These are phyloP conservation scores for Phytophthora sansomeana DNA, from an alignment of 352 stramenopile genomes.

Conservation along the genomic window DNA sequence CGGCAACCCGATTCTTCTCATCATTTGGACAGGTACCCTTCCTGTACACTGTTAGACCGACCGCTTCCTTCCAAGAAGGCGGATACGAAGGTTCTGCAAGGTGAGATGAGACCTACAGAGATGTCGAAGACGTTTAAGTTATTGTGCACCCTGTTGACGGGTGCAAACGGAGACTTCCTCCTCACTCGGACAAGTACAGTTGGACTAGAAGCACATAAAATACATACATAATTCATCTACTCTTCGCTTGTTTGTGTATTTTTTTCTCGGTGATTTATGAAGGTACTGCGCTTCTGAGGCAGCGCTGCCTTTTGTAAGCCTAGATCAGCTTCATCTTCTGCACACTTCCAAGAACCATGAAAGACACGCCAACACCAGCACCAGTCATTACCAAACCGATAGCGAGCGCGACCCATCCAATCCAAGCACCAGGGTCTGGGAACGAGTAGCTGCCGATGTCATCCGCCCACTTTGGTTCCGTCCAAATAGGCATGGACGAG, in stretches of 20 bases:
- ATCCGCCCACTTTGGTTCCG: constrained; percentile 69
- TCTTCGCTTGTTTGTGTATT: constrained; percentile 24
- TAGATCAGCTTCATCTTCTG: constrained; percentile 90
- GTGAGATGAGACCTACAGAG: neutral
- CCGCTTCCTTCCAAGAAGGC: neutral
- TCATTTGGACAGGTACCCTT: neutral
- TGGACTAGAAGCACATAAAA: constrained; percentile 3
- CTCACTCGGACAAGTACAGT: neutral
- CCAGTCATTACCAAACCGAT: constrained; percentile 57
- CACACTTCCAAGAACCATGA: constrained; percentile 66
- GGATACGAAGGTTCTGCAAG: neutral
- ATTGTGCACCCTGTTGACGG: constrained; percentile 9
- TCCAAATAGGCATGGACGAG: constrained; percentile 76
- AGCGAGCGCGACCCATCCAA: constrained; percentile 76
- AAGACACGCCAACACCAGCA: constrained; percentile 48
- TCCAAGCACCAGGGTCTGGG: constrained; percentile 72
- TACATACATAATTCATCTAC: constrained; percentile 10
- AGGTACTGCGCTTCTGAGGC: neutral
- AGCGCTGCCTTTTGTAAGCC: constrained; percentile 9
- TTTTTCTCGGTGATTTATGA: constrained; percentile 20
- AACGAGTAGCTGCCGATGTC: constrained; percentile 85
- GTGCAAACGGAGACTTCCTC: neutral
- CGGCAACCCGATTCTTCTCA: constrained; percentile 12
- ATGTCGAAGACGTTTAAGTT: constrained; percentile 12
- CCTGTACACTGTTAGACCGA: constrained; percentile 1